Evolutionary conservation across 768 basidiomycete species (phyloP), one percentile per base, ranked within the genome.

Genomic region (Leccinum disarticulatum): DNA sequence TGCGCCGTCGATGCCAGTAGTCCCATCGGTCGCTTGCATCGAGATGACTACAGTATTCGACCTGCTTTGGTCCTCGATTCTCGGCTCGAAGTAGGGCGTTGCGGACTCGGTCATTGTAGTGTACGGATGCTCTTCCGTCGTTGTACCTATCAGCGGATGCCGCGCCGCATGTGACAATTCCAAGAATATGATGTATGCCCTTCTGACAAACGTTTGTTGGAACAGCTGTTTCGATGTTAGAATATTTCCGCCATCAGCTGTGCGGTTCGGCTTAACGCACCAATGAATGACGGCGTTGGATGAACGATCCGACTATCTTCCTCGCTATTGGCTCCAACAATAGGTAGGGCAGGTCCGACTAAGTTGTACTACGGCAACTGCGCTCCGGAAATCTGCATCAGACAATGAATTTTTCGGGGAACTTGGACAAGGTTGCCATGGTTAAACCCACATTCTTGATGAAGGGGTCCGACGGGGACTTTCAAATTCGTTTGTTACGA

Each of bases 61-160:
- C 33, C 9, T 35, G 27, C 27, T 19, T 7, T 27, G 41, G 25
- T 17, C 7, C 28, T 49, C 31, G 14, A 33, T 43, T 30, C 13
- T 28, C 50, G 11, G 14, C 38, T 52, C 17, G 17, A 31, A 27
- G 17, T 15, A 25, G 43, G 43, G 25, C 5, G 52, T n/a, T 6
- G 48, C 7, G 11, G 9, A 6, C 10, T 50, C 19, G n/a, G 49
- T 14, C 8, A 27, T 47, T 17, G 36, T 51, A 22, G 17, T 50
- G 54, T 64, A 59, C 14, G 33, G 41, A 33, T 15, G 7, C 7
- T 35, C 28, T 52, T 31, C n/a, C 15, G n/a, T 27, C 15, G 15
- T 27, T 49, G 53, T 62, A 47, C 35, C 22, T 49, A 47, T 62
- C 60, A 54, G 57, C 38, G 15, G 51, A 66, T 58, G 56, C 35